Evolutionary conservation across 352 stramenopile species (phyloP).

Genomic region (Albugo candida): DNA sequence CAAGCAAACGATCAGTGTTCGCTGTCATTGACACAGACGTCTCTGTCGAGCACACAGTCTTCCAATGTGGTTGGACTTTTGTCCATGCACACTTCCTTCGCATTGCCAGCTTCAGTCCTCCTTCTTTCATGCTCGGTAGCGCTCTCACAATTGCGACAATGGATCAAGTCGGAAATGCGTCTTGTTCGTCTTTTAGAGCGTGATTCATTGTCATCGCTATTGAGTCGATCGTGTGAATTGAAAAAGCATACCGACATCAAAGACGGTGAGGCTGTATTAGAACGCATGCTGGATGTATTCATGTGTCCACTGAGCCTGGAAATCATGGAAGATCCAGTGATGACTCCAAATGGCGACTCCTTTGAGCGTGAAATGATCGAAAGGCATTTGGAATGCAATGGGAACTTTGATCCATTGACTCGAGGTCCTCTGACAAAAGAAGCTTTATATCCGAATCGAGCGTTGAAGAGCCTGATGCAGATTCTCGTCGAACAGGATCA

Average conservation of each 20-base stretch:
- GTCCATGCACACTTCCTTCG: too few relatives aligned
- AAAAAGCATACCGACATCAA: background rate
- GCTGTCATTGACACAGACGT: too few relatives aligned
- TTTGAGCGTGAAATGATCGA: constrained; percentile 69
- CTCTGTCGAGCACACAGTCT: too few relatives aligned
- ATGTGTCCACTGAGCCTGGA: constrained; percentile 53
- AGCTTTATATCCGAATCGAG: constrained; percentile 43
- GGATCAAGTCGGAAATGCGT: background rate
- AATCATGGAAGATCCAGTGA: constrained; percentile 58
- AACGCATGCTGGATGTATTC: constrained; percentile 53
- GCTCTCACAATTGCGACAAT: background rate
- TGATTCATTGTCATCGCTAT: background rate
- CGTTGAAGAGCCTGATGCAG: constrained; percentile 52
- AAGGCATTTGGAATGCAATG: constrained; percentile 44
- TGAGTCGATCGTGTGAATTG: background rate
- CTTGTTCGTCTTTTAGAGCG: background rate
- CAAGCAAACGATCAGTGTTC: too few relatives aligned
- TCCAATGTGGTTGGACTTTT: too few relatives aligned
- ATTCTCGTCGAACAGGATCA: background rate
- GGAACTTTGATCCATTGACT: constrained; percentile 51
- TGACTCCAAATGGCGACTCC: constrained; percentile 46
- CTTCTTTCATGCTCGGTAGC: background rate
- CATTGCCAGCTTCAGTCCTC: too few relatives aligned
- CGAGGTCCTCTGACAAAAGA: constrained; percentile 27
- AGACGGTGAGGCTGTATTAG: constrained; percentile 19